phyloP scores from a whole-genome alignment of 2,329 filamentous ascomycete genomes.

The Laburnicola sp. region DNA sequence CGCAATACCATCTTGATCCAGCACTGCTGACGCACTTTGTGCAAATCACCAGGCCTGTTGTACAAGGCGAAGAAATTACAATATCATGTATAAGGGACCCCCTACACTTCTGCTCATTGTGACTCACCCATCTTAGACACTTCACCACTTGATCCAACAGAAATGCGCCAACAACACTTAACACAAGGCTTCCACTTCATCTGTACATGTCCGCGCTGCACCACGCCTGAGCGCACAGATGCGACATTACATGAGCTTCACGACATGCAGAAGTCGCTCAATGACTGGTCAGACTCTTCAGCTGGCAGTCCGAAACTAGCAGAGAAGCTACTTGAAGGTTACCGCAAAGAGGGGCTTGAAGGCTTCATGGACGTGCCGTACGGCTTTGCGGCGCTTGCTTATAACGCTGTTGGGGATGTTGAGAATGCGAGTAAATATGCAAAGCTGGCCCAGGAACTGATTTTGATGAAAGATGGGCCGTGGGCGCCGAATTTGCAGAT shows the following conservation, averaged over 20 bases:
- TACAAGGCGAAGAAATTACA: constrained; percentile 45
- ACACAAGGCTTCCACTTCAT: constrained; percentile 46
- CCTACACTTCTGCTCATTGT: neutral
- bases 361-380: constrained; percentile 47
- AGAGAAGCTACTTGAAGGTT: constrained; percentile 40
- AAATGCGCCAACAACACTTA: constrained; percentile 36
- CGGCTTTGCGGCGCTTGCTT: constrained; percentile 46
- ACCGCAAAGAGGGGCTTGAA: constrained; percentile 43
- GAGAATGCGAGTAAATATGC: constrained; percentile 40
- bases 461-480: constrained; percentile 44
- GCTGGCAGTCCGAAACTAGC: constrained; percentile 28
- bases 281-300: constrained; percentile 33
- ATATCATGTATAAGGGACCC: constrained; percentile 40
- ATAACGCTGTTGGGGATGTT: constrained; percentile 38
- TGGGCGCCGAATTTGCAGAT: constrained; percentile 37
- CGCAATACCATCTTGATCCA: constrained; percentile 47
- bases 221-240: constrained; percentile 32
- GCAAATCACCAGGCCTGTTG: constrained; percentile 40
- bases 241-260: constrained; percentile 33
- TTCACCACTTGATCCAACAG: constrained; percentile 39
- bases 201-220: constrained; percentile 47
- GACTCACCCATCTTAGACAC: constrained; percentile 31
- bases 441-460: constrained; percentile 37
- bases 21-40: constrained; percentile 46
- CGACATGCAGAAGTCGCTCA: constrained; percentile 34